Evolutionary conservation across 139 green algal genomes (phyloP).

Genomic region (Chlamydomonas schloesseri): DNA sequence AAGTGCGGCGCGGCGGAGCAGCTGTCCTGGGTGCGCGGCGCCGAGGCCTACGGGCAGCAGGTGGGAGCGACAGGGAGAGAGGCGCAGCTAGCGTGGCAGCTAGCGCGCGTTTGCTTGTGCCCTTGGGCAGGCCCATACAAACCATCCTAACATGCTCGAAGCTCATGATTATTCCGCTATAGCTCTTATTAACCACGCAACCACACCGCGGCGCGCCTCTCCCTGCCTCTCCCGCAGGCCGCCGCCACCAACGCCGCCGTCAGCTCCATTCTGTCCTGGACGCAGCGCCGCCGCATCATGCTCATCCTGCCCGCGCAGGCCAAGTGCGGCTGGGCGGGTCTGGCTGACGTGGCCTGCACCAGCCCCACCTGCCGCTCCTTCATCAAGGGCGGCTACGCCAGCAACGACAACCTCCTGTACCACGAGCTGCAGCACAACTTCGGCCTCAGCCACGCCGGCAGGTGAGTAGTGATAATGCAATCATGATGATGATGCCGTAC

Average conservation of each 20-base stretch:
- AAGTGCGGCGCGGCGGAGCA: not conserved
- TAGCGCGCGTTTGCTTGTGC: too few species aligned
- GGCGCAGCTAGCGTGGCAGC: too few species aligned
- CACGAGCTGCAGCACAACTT: conserved; percentile 41
- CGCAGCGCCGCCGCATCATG: not conserved
- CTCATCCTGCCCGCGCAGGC: not conserved
- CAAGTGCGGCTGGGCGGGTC: not conserved
- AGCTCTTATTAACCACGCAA: too few species aligned
- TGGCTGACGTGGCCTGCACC: conserved; percentile 5
- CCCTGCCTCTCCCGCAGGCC: not conserved
- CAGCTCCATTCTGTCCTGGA: not conserved
- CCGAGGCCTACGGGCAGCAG: not conserved
- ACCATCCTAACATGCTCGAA: too few species aligned
- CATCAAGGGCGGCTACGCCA: not conserved
- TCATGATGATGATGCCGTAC: too few species aligned
- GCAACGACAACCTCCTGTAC: not conserved
- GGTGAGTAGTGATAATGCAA: too few species aligned
- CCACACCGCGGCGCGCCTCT: too few species aligned
- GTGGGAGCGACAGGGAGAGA: not conserved
- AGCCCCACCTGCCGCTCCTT: not conserved
- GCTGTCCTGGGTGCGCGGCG: not conserved
- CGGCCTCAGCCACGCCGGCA: not conserved
- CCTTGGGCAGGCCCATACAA: too few species aligned
- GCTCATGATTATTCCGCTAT: too few species aligned
- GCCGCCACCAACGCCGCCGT: not conserved